phyloP scores from a whole-genome alignment of 306 rosid genomes.

The Castanospermum australe region DNA sequence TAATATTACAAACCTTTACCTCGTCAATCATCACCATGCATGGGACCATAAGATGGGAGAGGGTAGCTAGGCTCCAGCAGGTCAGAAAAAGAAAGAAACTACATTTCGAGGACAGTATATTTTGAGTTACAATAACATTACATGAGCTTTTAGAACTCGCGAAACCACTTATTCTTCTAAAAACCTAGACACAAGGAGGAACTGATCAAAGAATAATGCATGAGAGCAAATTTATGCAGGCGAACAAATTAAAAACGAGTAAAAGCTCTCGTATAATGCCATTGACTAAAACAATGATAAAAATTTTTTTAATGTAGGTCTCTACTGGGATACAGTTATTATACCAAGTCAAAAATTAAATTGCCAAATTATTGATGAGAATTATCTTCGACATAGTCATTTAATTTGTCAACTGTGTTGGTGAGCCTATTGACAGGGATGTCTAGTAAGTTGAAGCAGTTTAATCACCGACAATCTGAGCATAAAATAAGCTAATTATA shows the following conservation, averaged over 20 bases:
- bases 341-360: background rate
- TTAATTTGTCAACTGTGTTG: background rate
- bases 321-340: background rate
- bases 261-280: background rate
- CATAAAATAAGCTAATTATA: background rate
- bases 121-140: background rate
- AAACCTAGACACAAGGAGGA: background rate
- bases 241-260: background rate
- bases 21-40: too few species aligned
- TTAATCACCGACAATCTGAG: background rate
- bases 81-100: too few species aligned
- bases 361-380: background rate
- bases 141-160: background rate
- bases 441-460: background rate
- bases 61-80: too few species aligned
- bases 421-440: background rate
- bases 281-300: background rate
- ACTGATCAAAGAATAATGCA: background rate
- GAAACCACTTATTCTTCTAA: background rate
- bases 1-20: too few species aligned
- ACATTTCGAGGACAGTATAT: background rate
- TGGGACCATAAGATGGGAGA: too few species aligned
- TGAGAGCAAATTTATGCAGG: background rate
- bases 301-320: background rate
- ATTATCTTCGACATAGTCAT: background rate